Evolutionary conservation across 1,139 yeast genomes (phyloP), one percentile per base, ranked within the genome.

Genomic region (Debaryomycetaceae sp.): DNA sequence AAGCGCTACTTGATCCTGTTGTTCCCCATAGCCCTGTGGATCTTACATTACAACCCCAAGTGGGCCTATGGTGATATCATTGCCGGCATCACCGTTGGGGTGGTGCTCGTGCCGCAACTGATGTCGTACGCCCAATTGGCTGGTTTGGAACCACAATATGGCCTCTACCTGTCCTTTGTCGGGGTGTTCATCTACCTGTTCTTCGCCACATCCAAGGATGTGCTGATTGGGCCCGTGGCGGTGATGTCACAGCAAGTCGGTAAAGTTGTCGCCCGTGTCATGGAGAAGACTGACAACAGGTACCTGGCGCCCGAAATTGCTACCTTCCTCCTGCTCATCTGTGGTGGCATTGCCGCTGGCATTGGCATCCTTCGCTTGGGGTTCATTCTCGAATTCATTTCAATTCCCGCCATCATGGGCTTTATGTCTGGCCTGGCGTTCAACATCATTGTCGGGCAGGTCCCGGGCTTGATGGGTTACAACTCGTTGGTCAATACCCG

Each of bases 391-490:
- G 97, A 89, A 53, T 78, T 83, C 51, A 86, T 89, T 46, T 86
- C 96, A 5, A 67, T 82, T 45, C 96, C 95, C 23, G 95, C 96
- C 1, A 95, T 89, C 29, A 72, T 88, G 65, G 97, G 96, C 0
- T 89, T 88, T 62, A 89, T 89, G 93, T 74, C 93, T 23, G 96
- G 96, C 34, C 86, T 96, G 9, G 96, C 96, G 3, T 74, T 89
- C 48, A 78, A 68, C 45, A 89, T 89, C 49, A 67, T 83, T 28
- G 58, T 68, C 36, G 96, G 96, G 24, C 96, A 89, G 60, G 80
- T 88, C 6, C 96, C 96, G 2, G 83, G 72, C 10, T 68, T 89
- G 39, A 71, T 89, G 84, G 97, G 97, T 16, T 83, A 68, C 59
- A 65, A 58, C 43, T 71, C 61, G 15, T 40, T 46, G 28, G 85